Conservation (phyloP, 2,329 filamentous ascomycete species). For the Neonectria magnoliae region DNA sequence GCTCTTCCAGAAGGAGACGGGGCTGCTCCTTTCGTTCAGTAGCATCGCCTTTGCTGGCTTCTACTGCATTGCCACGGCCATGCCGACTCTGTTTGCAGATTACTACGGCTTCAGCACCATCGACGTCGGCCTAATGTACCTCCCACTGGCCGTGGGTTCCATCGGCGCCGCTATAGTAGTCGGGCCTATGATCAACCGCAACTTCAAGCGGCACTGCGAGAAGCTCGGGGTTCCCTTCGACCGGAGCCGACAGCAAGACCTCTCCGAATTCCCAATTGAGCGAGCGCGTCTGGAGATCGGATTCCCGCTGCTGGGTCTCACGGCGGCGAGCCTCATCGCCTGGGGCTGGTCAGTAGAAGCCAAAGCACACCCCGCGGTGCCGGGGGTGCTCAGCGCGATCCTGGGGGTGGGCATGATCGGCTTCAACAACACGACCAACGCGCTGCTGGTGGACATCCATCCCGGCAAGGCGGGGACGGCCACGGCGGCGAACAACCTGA, state of each 20-base stretch:
- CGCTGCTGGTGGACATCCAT: slow-evolving; percentile 66
- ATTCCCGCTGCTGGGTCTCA: slow-evolving; percentile 61
- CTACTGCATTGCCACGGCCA: slow-evolving; percentile 57
- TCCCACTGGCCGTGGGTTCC: slow-evolving; percentile 62
- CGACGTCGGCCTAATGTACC: slow-evolving; percentile 63
- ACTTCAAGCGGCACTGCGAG: slow-evolving; percentile 70
- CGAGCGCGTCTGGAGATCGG: slow-evolving; percentile 60
- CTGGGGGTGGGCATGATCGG: slow-evolving; percentile 62
- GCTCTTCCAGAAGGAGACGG: slow-evolving; percentile 54
- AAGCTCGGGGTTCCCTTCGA: slow-evolving; percentile 63
- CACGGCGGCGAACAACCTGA: slow-evolving; percentile 66
- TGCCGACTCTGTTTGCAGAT: slow-evolving; percentile 54
- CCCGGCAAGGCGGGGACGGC: slow-evolving; percentile 62
- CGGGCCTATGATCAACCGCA: slow-evolving; percentile 71
- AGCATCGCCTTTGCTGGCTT: slow-evolving; percentile 61
- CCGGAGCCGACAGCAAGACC: slow-evolving; percentile 61
- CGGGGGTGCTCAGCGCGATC: slow-evolving; percentile 57
- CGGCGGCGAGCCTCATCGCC: slow-evolving; percentile 55
- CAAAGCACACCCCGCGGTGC: slow-evolving; percentile 55
- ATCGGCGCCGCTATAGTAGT: slow-evolving; percentile 55
- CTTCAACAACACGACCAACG: slow-evolving; percentile 62
- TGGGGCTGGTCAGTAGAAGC: slow-evolving; percentile 65
- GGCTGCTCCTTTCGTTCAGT: slow-evolving; percentile 56
- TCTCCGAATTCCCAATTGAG: slow-evolving; percentile 62
- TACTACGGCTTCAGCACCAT: slow-evolving; percentile 70